These are phyloP conservation scores for Paraphoma chrysanthemicola DNA, from an alignment of 2,329 filamentous ascomycete species.

Conservation along the genomic window DNA sequence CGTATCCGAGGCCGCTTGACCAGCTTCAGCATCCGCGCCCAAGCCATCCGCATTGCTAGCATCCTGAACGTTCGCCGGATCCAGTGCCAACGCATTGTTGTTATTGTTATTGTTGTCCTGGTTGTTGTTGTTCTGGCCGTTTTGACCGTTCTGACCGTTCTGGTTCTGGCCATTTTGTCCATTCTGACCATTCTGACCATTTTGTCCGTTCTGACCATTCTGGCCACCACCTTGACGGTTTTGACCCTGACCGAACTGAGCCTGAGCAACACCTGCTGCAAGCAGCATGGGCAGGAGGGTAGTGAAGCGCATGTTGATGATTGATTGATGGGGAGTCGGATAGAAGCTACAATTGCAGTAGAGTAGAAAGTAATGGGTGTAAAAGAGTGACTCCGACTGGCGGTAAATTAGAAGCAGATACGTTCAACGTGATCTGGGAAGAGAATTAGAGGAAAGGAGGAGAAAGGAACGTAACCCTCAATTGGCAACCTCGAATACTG, in stretches of 20 bases:
- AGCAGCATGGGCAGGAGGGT: slow-evolving; percentile 42
- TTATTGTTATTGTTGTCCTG: slow-evolving; percentile 25
- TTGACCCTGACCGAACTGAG: slow-evolving; percentile 30
- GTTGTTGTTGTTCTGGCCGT: slow-evolving; percentile 18
- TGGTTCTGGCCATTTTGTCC: slow-evolving; percentile 4
- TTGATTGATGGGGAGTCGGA: not conserved
- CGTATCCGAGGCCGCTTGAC: slow-evolving; percentile 56
- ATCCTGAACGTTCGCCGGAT: slow-evolving; percentile 52
- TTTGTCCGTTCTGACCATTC: not conserved
- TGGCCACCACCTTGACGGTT: not conserved
- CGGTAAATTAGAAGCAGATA: slow-evolving; percentile 50
- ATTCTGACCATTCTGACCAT: not conserved
- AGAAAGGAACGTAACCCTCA: slow-evolving; percentile 52
- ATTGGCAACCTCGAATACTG: slow-evolving; percentile 35
- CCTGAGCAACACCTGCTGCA: slow-evolving; percentile 43
- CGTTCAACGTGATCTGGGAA: slow-evolving; percentile 51
- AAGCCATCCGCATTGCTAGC: slow-evolving; percentile 52
- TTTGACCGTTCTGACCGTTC: slow-evolving; percentile 10
- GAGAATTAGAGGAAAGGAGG: slow-evolving; percentile 45
- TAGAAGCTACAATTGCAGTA: slow-evolving; percentile 6
- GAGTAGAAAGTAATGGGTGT: slow-evolving; percentile 24
- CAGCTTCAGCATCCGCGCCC: slow-evolving; percentile 45
- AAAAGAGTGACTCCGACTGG: slow-evolving; percentile 49
- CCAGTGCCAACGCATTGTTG: slow-evolving; percentile 36
- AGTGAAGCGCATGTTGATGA: slow-evolving; percentile 45